Evolutionary conservation across 371 early-diverging fungal genomes (phyloP), one percentile per base, ranked within the genome.

Genomic region (Basidiobolus meristosporus): DNA sequence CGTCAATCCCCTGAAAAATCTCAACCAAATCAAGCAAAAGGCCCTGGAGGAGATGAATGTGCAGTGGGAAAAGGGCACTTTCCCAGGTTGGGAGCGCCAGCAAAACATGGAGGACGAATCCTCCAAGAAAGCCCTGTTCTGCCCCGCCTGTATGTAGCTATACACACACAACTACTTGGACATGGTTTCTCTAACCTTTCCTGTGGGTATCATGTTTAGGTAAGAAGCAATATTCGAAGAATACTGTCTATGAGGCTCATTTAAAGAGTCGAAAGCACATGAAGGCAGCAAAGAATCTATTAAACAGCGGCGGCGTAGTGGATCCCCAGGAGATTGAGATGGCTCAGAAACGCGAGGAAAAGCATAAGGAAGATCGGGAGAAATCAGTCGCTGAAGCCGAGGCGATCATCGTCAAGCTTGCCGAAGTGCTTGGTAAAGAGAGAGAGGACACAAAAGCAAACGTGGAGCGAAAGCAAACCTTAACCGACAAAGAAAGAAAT

Each of bases 391-490:
- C 84, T 12, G 62, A 54, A 57, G 44, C 56, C 0, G 92, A 95
- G 46, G 32, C 48, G 1, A 42, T 79, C 22, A 63, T 86, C n/a
- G 45, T 43, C n/a, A 63, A 58, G 40, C 73, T 76, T 39, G 64
- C 64, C 2, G 64, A 69, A 36, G 62, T 66, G 9, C 48, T 92
- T 20, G 53, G 52, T 6, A 57, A 65, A 20, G 57, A 63, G 40
- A 57, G 77, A 33, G 78, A 79, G 28, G 90, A 85, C 16, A 92
- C 91, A 12, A 73, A 72, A 44, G 73, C 78, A 14, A 75, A 89
- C 46, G 78, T 90, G 0, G 90, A 92, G 53, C 65, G 93, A 43
- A 90, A 92, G 48, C 93, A 92, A 51, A 75, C 90, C n/a, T 61
- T 91, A 41, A 93, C 95, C 7, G 84, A 81, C 17, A 65, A 72